phyloP scores from a whole-genome alignment of 2,329 filamentous ascomycete species.

The Phyllosticta paracitricarpa region DNA sequence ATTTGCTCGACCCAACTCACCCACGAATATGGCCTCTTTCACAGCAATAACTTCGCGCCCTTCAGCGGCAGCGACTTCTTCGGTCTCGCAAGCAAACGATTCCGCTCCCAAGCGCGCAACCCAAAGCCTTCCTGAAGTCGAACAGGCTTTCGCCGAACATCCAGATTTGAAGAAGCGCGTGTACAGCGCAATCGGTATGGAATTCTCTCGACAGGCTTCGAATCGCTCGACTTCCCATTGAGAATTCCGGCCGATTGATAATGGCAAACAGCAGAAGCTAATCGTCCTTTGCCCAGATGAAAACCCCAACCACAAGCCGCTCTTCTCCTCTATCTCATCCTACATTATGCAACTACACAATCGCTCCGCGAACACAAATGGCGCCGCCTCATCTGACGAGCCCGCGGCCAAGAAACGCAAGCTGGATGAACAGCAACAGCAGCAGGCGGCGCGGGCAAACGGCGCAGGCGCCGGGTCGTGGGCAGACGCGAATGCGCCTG shows the following conservation, averaged over 20 bases:
- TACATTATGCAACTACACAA: constrained; percentile 8
- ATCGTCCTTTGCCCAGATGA: background rate
- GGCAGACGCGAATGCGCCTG: constrained; percentile 16
- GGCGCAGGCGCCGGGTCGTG: constrained; percentile 14
- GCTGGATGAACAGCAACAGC: constrained; percentile 17
- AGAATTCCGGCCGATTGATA: background rate
- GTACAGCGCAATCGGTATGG: constrained; percentile 26
- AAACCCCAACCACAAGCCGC: constrained; percentile 5
- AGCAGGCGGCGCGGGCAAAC: background rate
- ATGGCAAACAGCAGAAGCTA: background rate
- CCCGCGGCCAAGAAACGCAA: constrained; percentile 31
- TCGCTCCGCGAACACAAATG: background rate
- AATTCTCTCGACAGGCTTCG: background rate
- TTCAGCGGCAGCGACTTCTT: background rate
- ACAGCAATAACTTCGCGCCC: constrained; percentile 6
- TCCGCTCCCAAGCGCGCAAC: background rate
- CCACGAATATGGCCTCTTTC: background rate
- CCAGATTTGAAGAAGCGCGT: constrained; percentile 28
- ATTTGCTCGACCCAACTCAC: background rate
- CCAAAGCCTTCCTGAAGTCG: constrained; percentile 1
- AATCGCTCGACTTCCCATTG: background rate
- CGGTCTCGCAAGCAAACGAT: background rate
- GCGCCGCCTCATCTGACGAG: constrained; percentile 12
- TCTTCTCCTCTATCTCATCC: constrained; percentile 11
- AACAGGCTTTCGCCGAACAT: constrained; percentile 23